Conservation (phyloP, 495 filamentous ascomycete genomes). For the Choiromyces venosus region DNA sequence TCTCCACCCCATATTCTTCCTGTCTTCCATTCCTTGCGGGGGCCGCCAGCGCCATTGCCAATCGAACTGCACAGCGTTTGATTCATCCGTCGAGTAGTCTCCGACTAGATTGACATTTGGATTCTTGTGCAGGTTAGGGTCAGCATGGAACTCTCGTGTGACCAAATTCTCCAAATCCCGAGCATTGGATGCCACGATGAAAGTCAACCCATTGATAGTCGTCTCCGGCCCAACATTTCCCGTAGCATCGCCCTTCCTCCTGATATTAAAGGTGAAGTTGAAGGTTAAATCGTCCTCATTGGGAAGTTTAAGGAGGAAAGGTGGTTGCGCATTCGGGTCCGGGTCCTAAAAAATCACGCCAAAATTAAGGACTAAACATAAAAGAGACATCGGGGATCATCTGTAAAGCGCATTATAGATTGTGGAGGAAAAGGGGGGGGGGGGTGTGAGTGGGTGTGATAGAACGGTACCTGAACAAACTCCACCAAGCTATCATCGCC, state of each 20-base stretch:
- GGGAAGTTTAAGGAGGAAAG: constrained; percentile 78
- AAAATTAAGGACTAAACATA: not conserved
- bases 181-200: constrained; percentile 75
- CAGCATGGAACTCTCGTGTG: constrained; percentile 90
- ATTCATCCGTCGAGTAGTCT: constrained; percentile 75
- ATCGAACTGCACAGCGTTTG: constrained; percentile 77
- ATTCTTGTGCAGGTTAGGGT: constrained; percentile 96
- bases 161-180: constrained; percentile 89
- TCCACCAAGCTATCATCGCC: constrained; percentile 74
- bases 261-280: constrained; percentile 83
- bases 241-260: constrained; percentile 58
- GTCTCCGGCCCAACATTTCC: constrained; percentile 59
- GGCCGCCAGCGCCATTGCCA: constrained; percentile 98
- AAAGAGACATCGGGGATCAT: constrained; percentile 7
- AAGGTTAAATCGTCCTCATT: constrained; percentile 90
- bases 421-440: not conserved
- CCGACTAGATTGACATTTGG: constrained; percentile 89
- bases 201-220: constrained; percentile 80
- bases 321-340: constrained; percentile 57
- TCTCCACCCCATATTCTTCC: constrained; percentile 78
- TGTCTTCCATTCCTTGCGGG: constrained; percentile 74
- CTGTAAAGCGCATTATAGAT: constrained; percentile 6
- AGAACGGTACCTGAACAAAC: constrained; percentile 88
- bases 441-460: constrained; percentile 15
- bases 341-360: constrained; percentile 58